Percentiles rank a stretch among this genome's conserved stretches.
Evolutionary conservation across 164 flowering plant species (phyloP).

Genomic region (Aristolochia fimbriata): DNA sequence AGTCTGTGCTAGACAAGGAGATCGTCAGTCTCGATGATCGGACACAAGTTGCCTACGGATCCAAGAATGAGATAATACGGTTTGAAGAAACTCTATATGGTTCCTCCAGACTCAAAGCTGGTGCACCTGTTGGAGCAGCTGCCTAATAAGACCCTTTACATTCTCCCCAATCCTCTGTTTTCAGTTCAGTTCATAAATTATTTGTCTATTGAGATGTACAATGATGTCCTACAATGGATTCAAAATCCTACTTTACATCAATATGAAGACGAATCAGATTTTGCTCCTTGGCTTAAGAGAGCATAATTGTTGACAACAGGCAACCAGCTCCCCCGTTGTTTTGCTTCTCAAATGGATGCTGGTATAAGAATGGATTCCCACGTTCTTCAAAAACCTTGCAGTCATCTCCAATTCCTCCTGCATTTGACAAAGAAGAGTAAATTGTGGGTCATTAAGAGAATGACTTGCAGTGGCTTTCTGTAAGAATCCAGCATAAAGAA

Average conservation of each 20-base stretch:
- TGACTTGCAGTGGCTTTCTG: not conserved
- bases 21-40: conserved; percentile 62
- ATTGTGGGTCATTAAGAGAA: too few relatives aligned
- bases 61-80: conserved; percentile 89
- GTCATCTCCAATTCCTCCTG: conserved; percentile 71
- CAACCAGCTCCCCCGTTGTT: conserved; percentile 52
- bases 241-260: too few relatives aligned
- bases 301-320: conserved; percentile 67
- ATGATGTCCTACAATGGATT: too few relatives aligned
- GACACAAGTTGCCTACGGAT: conserved; percentile 95
- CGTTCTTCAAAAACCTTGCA: conserved; percentile 37
- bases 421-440: conserved; percentile 3
- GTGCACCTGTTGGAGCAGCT: conserved; percentile 75
- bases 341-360: conserved; percentile 42
- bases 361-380: conserved; percentile 46
- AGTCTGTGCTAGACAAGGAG: conserved; percentile 78
- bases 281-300: conserved; percentile 40
- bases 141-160: conserved; percentile 27
- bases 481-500: not conserved
- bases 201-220: too few relatives aligned
- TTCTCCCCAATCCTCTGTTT: too few relatives aligned
- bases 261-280: conserved; percentile 17
- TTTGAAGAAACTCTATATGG: conserved; percentile 87
- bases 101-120: conserved; percentile 70
- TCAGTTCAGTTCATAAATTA: too few relatives aligned